Conservation (phyloP, 345 rosid species). For the Ceriops zippeliana region DNA sequence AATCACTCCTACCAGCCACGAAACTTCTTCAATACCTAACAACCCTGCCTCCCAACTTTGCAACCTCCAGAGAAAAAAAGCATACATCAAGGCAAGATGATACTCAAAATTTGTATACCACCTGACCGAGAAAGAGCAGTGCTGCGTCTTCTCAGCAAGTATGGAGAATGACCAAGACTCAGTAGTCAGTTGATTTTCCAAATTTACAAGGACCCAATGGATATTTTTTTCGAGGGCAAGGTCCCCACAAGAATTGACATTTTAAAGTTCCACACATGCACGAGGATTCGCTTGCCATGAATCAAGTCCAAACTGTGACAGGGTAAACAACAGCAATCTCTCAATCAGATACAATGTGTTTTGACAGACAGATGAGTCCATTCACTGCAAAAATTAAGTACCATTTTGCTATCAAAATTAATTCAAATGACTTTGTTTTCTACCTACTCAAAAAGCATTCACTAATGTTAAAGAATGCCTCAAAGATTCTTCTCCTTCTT, state of each 20-base stretch:
- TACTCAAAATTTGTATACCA: conserved; percentile 34
- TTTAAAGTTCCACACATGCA: conserved; percentile 20
- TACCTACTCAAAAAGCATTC: neutral
- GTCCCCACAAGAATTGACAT: conserved; percentile 16
- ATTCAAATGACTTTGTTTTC: neutral
- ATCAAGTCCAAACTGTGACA: conserved; percentile 27
- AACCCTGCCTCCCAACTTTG: conserved; percentile 13
- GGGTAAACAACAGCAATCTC: conserved; percentile 2
- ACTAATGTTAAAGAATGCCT: neutral
- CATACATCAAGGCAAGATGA: conserved; percentile 22
- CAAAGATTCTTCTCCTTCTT: neutral
- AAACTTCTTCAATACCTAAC: conserved; percentile 19
- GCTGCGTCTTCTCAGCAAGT: conserved; percentile 23
- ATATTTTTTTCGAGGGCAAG: conserved; percentile 16
- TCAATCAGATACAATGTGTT: neutral
- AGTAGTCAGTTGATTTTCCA: conserved; percentile 19
- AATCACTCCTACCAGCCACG: conserved; percentile 11
- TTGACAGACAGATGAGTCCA: neutral
- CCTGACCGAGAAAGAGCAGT: conserved; percentile 18
- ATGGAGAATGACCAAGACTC: conserved; percentile 22
- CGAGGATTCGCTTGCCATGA: conserved; percentile 16
- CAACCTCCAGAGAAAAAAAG: conserved; percentile 14
- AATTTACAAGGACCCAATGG: conserved; percentile 28
- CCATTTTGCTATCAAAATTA: neutral
- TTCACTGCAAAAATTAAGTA: neutral